Base-by-base conservation (phyloP, 108 stramenopile genomes). In the Parmales sp. region DNA sequence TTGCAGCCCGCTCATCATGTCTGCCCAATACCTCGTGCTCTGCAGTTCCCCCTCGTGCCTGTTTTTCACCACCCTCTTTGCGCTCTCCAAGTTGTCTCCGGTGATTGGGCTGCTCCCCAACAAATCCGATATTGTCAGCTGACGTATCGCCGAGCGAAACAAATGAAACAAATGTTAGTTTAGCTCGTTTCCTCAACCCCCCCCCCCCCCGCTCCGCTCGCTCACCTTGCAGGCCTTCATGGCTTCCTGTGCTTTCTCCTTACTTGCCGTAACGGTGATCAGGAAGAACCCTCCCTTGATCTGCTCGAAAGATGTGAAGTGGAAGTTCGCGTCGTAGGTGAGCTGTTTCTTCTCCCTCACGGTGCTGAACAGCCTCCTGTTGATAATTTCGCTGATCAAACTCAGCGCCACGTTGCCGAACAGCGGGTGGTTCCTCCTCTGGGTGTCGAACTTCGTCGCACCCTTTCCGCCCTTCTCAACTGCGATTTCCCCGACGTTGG, bases 261-360 rank as follows among this genome's bases (percentile, higher is more conserved):
- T 93, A 41, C 91, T 93, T 5, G 95, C 92, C 1, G 96, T 95
- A 1, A 97, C 94, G 18, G 91, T 90, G 43, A 95, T 90, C 50
- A 94, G 76, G 83, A 94, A 97, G 90, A 90, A 97, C 23, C 94
- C 90, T 49, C 96, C 96, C 64, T 84, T 70, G 51, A 94, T 66
- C n/a, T 90, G 82, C 77, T 94, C 92, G 82, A 88, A 91, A 38
- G 85, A 83, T 26, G 90, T 88, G 7, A 94, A 84, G 5, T 90
- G 88, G 69, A 97, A 95, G 80, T 94, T 95, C 63, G 96, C 96
- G 73, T 97, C 96, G 72, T 97, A 97, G 0, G 95, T 95, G 0
- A 97, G 81, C 67, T 93, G 95, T 69, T 90, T 92, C 70, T 92
- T 74, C 69, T 97, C 96, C 60, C 96, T 81, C 23, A 97, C 94